phyloP scores from a whole-genome alignment of 352 stramenopile species.

The Globisporangium mamillatum region DNA sequence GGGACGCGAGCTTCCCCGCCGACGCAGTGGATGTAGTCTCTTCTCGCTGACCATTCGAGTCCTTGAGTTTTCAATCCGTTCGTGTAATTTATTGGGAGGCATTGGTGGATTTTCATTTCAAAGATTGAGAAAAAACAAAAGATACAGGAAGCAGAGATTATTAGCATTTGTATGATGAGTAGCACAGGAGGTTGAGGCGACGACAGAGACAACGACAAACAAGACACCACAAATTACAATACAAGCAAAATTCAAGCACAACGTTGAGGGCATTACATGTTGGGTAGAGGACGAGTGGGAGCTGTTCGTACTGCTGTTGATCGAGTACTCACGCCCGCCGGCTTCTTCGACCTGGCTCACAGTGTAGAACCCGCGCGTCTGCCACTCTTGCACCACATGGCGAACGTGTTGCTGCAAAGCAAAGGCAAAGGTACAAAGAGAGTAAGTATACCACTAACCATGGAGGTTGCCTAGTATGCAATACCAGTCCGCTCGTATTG shows the following conservation, averaged over 20 bases:
- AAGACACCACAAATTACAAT: not conserved
- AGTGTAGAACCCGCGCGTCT: constrained; percentile 71
- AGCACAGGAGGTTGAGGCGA: not conserved
- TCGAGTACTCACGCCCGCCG: constrained; percentile 38
- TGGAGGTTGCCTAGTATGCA: no score
- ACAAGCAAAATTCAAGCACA: not conserved
- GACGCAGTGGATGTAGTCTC: constrained; percentile 41
- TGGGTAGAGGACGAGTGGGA: not conserved
- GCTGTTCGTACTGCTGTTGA: constrained; percentile 20
- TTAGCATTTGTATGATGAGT: not conserved
- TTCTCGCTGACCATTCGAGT: constrained; percentile 14
- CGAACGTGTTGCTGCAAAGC: constrained; percentile 44
- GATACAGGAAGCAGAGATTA: not conserved
- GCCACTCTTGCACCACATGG: constrained; percentile 80
- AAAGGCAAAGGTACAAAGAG: constrained; percentile 5
- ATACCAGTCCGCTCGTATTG: not conserved
- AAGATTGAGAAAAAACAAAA: constrained; percentile 6
- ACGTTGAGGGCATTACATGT: constrained; percentile 13
- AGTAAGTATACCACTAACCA: not conserved
- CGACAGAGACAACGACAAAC: not conserved
- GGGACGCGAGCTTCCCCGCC: constrained; percentile 60
- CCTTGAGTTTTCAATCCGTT: constrained; percentile 13
- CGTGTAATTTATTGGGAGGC: not conserved
- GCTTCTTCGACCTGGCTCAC: constrained; percentile 55
- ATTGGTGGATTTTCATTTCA: not conserved